Conservation (phyloP, 2,329 filamentous ascomycete genomes). For the Xylaria sp. region DNA sequence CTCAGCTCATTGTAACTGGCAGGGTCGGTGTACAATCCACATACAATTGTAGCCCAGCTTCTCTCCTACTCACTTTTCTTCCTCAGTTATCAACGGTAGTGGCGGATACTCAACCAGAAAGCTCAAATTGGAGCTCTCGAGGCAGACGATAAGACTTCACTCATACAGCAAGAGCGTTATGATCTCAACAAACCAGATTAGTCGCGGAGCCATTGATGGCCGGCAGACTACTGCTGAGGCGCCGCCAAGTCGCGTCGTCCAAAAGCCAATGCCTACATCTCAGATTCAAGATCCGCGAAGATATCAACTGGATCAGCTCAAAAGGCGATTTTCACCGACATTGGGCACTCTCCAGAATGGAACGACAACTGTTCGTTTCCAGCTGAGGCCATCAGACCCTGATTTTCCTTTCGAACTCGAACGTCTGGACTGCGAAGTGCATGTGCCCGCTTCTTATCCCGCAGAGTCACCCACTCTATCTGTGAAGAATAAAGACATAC, state of each 20-base stretch:
- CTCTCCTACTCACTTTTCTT: too few species aligned
- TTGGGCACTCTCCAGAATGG: slow-evolving; percentile 58
- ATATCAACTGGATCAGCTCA: slow-evolving; percentile 80
- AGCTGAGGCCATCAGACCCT: slow-evolving; percentile 78
- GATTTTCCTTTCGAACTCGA: slow-evolving; percentile 85
- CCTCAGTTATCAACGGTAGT: neutral
- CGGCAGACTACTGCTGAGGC: slow-evolving; percentile 61
- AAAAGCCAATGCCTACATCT: slow-evolving; percentile 72
- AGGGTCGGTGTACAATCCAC: neutral
- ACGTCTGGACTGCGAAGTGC: slow-evolving; percentile 73
- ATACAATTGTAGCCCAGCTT: neutral
- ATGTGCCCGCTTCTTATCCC: slow-evolving; percentile 73
- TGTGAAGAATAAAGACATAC: slow-evolving; percentile 76
- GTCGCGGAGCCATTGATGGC: slow-evolving; percentile 49
- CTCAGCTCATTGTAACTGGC: neutral
- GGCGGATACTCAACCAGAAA: slow-evolving; percentile 8
- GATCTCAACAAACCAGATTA: slow-evolving; percentile 52
- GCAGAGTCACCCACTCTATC: slow-evolving; percentile 66
- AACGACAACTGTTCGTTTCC: slow-evolving; percentile 70
- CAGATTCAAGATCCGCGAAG: slow-evolving; percentile 75
- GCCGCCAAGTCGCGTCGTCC: slow-evolving; percentile 62
- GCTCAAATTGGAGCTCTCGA: slow-evolving; percentile 16
- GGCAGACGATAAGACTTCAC: neutral
- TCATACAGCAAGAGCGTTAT: slow-evolving; percentile 45
- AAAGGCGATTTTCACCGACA: slow-evolving; percentile 69